Base-by-base conservation (phyloP, 225 moss, liverwort and hornwort species). In the Polytrichum commune region DNA sequence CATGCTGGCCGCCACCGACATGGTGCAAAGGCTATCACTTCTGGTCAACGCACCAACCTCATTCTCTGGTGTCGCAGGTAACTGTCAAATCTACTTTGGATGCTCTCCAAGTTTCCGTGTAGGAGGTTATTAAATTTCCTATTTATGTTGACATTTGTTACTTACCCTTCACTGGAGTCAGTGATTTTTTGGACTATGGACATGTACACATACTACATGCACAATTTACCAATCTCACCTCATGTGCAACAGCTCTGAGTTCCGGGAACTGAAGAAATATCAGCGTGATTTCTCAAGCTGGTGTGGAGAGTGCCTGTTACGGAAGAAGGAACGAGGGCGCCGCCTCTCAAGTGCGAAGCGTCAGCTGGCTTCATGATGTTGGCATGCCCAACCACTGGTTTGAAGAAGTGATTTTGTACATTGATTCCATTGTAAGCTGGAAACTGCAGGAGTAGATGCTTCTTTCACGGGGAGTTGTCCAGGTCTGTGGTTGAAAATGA, bases 61-160 rank as follows among this genome's bases (percentile, higher is more conserved):
- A 91, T 98, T 74, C 82, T 98, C 27, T 98, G 95, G 97, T 98
- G 97, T 75, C 90, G 97, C 73, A 98, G 92, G 94, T 98, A 75
- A 76, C 3, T 46, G 46, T 16, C 46, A 25, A 56, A 54, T 46
- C 54, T 54, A n/a, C 29, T 72, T 29, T 25, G 9, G 46, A 46
- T 13, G 54, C 65, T 67, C 35, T 0, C 9, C 22, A 58, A 58
- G 58, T 24, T 58, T 58, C 22, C 1, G 22, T 22, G 1, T 58
- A 58, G 22, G 46, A 46, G 46, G 13, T 46, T 4, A 4, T 46
- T 13, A 10, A 46, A 46, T 46, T 46, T 38, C 3, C 46, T 13
- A 3, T 46, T 46, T 8, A 46, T 46, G 46, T 46, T 1, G 16
- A 46, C 46, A 4, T 46, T 46, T 13, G 46, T 46, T 46, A 46